A percentile compares a stretch with the other conserved stretches of the same genome.
phyloP scores from a whole-genome alignment of 352 stramenopile species.

The Hyaloperonospora arabidopsidis region DNA sequence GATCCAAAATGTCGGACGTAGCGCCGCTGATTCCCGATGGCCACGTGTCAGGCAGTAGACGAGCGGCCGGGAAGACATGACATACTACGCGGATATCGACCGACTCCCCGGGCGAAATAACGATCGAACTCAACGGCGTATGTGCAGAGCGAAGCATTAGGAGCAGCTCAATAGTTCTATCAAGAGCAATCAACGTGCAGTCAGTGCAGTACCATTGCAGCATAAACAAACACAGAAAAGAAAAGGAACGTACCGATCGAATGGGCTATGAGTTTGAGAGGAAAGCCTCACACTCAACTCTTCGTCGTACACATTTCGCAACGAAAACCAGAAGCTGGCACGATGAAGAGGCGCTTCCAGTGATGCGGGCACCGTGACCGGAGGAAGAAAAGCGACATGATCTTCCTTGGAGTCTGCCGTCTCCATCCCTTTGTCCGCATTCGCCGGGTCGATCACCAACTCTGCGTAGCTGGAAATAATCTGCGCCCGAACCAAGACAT shows the following conservation, averaged over 20 bases:
- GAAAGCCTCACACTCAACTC: conserved; percentile 63
- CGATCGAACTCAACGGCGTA: conserved; percentile 52
- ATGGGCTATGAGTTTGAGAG: conserved; percentile 30
- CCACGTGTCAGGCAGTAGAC: conserved; percentile 42
- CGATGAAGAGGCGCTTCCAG: conserved; percentile 43
- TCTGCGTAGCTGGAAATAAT: conserved; percentile 84
- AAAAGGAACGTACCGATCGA: conserved; percentile 38
- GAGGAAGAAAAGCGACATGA: conserved; percentile 64
- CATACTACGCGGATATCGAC: conserved; percentile 81
- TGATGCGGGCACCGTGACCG: conserved; percentile 57
- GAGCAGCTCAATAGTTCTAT: conserved; percentile 62
- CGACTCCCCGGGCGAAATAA: conserved; percentile 68
- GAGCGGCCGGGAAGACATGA: conserved; percentile 55
- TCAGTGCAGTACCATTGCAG: conserved; percentile 7
- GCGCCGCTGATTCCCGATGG: conserved; percentile 25
- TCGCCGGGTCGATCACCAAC: conserved; percentile 70
- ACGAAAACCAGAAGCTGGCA: conserved; percentile 76
- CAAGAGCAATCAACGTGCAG: neutral
- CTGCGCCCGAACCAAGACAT: conserved; percentile 48
- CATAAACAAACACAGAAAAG: neutral
- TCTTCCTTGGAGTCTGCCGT: conserved; percentile 21
- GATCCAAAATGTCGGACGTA: conserved; percentile 45
- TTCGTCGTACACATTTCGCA: conserved; percentile 84
- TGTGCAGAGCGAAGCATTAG: conserved; percentile 80
- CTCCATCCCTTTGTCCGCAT: conserved; percentile 35